phyloP scores from a whole-genome alignment of 441 rosid species.

The Euphorbia corollata region DNA sequence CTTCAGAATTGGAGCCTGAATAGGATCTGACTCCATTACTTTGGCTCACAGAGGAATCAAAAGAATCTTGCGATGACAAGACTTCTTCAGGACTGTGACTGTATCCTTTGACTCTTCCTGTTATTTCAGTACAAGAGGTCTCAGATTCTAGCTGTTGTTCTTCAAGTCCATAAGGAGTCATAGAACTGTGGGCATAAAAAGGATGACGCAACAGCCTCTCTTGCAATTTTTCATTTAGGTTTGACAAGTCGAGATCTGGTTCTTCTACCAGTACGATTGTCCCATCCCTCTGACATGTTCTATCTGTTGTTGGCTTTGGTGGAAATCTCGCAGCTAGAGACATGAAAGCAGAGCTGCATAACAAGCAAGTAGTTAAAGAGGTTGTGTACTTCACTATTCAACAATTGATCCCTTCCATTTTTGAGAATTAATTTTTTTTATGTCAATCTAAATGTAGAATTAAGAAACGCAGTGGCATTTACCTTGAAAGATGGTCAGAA shows the following conservation, averaged over 20 bases:
- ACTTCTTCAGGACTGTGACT: slow-evolving; percentile 52
- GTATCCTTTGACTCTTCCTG: slow-evolving; percentile 33
- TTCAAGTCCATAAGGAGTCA: slow-evolving; percentile 29
- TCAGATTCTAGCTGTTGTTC: slow-evolving; percentile 34
- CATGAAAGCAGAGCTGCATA: slow-evolving; percentile 96
- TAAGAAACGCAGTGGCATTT: slow-evolving; percentile 17
- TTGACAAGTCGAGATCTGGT: slow-evolving; percentile 46
- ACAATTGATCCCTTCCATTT: not conserved
- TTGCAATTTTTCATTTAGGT: slow-evolving; percentile 40
- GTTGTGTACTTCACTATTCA: slow-evolving; percentile 15
- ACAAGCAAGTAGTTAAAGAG: slow-evolving; percentile 21
- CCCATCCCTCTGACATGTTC: slow-evolving; percentile 23
- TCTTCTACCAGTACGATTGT: slow-evolving; percentile 46
- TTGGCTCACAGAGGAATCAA: slow-evolving; percentile 29
- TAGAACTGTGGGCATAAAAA: slow-evolving; percentile 33
- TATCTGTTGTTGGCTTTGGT: slow-evolving; percentile 35
- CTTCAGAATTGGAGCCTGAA: slow-evolving; percentile 51
- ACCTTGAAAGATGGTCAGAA: slow-evolving; percentile 98
- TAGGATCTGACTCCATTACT: slow-evolving; percentile 40
- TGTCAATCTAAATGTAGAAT: slow-evolving; percentile 16
- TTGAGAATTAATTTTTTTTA: no score
- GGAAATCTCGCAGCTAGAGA: slow-evolving; percentile 77
- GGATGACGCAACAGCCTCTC: slow-evolving; percentile 28
- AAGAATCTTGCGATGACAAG: slow-evolving; percentile 42
- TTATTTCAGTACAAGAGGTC: slow-evolving; percentile 36